phyloP scores from a whole-genome alignment of 2,329 filamentous ascomycete genomes.

The Chrysoporthe austroafricana region DNA sequence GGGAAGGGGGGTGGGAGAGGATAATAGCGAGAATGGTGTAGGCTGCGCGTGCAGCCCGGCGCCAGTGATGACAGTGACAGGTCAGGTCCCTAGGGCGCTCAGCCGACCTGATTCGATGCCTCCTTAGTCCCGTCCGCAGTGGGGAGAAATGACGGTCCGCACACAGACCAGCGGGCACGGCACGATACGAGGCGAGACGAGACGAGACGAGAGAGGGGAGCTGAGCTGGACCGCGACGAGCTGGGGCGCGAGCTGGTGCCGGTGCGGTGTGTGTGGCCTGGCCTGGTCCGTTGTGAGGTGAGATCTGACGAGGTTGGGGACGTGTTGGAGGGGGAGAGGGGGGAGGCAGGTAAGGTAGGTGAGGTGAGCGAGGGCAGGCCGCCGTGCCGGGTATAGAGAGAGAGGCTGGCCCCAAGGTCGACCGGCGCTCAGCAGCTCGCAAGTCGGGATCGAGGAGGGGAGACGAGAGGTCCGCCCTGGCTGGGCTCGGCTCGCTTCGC shows the following conservation, averaged over 20 bases:
- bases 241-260: background rate
- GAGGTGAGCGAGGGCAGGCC: background rate
- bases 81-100: background rate
- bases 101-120: background rate
- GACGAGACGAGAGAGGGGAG: background rate
- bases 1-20: background rate
- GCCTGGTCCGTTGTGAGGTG: background rate
- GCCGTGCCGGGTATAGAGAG: too few species aligned
- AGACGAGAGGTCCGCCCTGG: background rate
- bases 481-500: slow-evolving; percentile 2
- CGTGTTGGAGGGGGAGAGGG: background rate
- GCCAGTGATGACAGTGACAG: background rate
- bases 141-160: background rate
- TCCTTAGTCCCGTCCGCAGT: background rate
- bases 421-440: background rate
- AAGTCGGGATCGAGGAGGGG: background rate
- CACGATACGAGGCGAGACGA: slow-evolving; percentile 5
- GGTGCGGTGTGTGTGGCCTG: background rate
- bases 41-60: background rate
- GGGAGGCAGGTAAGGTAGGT: background rate
- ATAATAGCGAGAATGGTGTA: slow-evolving; percentile 1
- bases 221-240: background rate
- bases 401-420: too few species aligned
- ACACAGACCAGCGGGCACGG: background rate
- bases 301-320: slow-evolving; percentile 1